These are phyloP conservation scores for Hortaea werneckii DNA, from an alignment of 2,329 filamentous ascomycete genomes.

Conservation along the genomic window DNA sequence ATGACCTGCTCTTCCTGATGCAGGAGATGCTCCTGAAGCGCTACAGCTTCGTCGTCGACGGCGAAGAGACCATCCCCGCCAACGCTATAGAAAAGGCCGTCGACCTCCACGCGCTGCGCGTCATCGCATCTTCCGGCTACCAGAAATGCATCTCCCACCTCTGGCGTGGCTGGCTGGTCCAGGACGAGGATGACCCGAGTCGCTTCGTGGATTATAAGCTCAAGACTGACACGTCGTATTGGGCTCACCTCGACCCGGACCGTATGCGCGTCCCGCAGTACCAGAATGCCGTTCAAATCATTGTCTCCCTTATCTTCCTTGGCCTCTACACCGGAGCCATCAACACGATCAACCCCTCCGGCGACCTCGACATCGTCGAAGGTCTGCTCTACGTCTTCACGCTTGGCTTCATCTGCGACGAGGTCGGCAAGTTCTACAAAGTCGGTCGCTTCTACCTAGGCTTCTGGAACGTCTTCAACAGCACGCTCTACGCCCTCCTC, in stretches of 20 bases:
- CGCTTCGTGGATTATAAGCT: slow-evolving; percentile 80
- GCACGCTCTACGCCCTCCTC: slow-evolving; percentile 67
- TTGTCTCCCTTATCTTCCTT: slow-evolving; percentile 75
- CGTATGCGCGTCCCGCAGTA: slow-evolving; percentile 88
- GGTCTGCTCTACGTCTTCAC: slow-evolving; percentile 84
- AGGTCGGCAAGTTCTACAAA: slow-evolving; percentile 83
- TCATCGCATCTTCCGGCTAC: slow-evolving; percentile 89
- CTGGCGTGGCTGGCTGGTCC: slow-evolving; percentile 94
- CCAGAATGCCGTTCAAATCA: slow-evolving; percentile 80
- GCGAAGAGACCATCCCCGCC: slow-evolving; percentile 59
- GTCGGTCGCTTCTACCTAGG: slow-evolving; percentile 82
- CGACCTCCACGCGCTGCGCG: slow-evolving; percentile 75
- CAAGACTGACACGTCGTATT: slow-evolving; percentile 67
- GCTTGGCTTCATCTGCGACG: slow-evolving; percentile 79
- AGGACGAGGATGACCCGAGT: slow-evolving; percentile 84
- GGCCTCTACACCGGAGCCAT: slow-evolving; percentile 81
- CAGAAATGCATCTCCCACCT: slow-evolving; percentile 90
- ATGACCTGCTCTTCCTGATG: slow-evolving; percentile 67
- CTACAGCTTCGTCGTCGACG: slow-evolving; percentile 70
- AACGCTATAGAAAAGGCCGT: slow-evolving; percentile 93
- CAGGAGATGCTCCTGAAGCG: slow-evolving; percentile 75
- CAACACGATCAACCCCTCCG: slow-evolving; percentile 76
- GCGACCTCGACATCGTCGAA: slow-evolving; percentile 77
- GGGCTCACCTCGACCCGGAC: slow-evolving; percentile 81
- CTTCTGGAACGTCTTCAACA: slow-evolving; percentile 94